Evolutionary conservation across 2,329 filamentous ascomycete species (phyloP).

Genomic region (Talaromyces rugulosus): DNA sequence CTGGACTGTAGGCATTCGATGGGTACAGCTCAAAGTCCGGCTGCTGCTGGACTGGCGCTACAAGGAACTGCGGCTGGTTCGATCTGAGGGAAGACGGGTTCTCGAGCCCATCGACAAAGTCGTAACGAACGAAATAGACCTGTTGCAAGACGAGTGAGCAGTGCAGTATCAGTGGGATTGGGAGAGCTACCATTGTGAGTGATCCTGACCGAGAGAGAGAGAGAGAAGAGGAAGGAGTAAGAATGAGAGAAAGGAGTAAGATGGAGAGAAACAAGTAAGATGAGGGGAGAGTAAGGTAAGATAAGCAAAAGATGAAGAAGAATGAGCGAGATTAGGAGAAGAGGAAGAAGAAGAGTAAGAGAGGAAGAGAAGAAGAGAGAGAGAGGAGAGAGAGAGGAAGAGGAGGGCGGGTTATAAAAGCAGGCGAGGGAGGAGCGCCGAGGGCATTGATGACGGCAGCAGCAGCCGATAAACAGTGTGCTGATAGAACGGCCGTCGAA

Average conservation of each 20-base stretch:
- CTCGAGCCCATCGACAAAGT: neutral
- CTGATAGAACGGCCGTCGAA: slow-evolving; percentile 12
- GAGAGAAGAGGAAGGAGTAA: neutral
- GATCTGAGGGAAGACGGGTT: neutral
- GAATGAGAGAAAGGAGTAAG: neutral
- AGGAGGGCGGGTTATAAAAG: neutral
- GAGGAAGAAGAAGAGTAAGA: neutral
- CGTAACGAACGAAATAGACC: neutral
- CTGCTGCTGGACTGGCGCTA: neutral
- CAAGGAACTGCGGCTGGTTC: neutral
- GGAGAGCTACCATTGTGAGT: neutral
- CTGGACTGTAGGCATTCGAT: neutral
- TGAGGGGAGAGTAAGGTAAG: neutral
- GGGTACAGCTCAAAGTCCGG: neutral
- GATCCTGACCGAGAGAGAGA: neutral
- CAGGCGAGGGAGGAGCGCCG: neutral
- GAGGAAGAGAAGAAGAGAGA: neutral
- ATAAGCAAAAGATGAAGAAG: neutral
- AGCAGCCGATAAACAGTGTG: neutral
- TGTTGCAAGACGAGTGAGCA: neutral
- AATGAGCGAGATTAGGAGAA: neutral
- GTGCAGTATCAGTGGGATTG: neutral
- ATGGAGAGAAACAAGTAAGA: neutral
- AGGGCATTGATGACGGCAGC: neutral
- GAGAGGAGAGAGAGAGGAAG: neutral